Percentiles rank a stretch among this genome's conserved stretches.
These are phyloP conservation scores for Paracoccidioides lutzii DNA, from an alignment of 2,329 filamentous ascomycete genomes.

Conservation along the genomic window DNA sequence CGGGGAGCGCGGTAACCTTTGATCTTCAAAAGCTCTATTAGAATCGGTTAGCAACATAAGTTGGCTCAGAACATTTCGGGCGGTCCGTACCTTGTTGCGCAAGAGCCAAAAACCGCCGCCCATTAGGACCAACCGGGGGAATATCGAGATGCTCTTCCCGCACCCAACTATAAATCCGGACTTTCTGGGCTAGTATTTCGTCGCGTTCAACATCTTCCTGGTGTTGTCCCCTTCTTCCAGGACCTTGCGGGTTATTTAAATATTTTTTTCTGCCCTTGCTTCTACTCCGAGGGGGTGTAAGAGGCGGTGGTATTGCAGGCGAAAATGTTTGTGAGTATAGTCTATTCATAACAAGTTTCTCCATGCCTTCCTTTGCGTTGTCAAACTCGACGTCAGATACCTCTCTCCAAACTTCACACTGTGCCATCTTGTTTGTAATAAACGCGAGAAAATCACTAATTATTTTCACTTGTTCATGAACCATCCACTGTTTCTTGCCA, in stretches of 20 bases:
- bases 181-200: constrained; percentile 90
- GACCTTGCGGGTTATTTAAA: constrained; percentile 55
- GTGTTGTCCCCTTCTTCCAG: constrained; percentile 84
- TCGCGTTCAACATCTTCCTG: constrained; percentile 97
- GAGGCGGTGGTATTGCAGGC: constrained; percentile 73
- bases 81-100: constrained; percentile 64
- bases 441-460: constrained; percentile 93
- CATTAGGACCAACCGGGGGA: constrained; percentile 67
- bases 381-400: constrained; percentile 96
- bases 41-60: constrained; percentile 14
- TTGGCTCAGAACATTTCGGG: background rate
- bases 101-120: constrained; percentile 72
- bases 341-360: constrained; percentile 98
- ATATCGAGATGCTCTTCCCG: constrained; percentile 90
- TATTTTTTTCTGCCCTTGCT: constrained; percentile 56
- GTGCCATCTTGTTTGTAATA: constrained; percentile 95
- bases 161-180: constrained; percentile 93
- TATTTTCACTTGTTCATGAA: constrained; percentile 98
- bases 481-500: constrained; percentile 97
- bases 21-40: constrained; percentile 84
- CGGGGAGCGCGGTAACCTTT: constrained; percentile 92
- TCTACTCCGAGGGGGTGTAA: constrained; percentile 46
- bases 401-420: constrained; percentile 91
- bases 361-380: constrained; percentile 96
- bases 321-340: constrained; percentile 94